Base-by-base conservation (phyloP, 176 grass and related monocot genomes). In the Thinopyrum elongatum region DNA sequence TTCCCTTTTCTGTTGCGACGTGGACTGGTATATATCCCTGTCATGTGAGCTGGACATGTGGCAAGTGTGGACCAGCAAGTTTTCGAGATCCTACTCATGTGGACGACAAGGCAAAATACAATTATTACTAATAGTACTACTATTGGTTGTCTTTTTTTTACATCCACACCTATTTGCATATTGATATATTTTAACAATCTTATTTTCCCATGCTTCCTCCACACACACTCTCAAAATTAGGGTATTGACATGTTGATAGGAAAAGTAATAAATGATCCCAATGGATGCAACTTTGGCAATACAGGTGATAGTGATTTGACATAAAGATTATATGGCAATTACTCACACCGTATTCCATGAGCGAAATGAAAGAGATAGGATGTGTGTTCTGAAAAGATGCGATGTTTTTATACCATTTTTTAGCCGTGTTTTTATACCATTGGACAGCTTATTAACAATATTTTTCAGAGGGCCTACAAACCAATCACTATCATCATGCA, bases 21-120 rank as follows among this genome's bases (percentile, higher is more conserved):
- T 36, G 22, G 8, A 77, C n/a, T 74, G 14, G 25, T 75, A 75
- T 77, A 59, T 76, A 53, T 83, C 80, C 8, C 79, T 90, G 84
- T 80, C 84, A 74, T 90, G 60, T 79, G 63, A 69, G 31, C 42
- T 75, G 72, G 25, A 75, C 75, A 61, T 70, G 47, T 27, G 58
- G 35, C 39, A 26, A 8, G 21, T 9, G 84, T 64, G 75, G 89
- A 80, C 89, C 85, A 84, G 34, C 58, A 75, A 75, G 33, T 65
- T 79, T 2, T 49, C 44, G 55, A 84, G 81, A 84, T 87, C 29
- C 58, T 29, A 69, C 35, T 30, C 69, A 87, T 76, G 76, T 87
- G 89, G 81, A 80, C 68, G 84, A 8, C 42, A 65, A 86, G 74
- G 65, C 16, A 49, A 42, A 73, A 39, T 34, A 6, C 9, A 17